Evolutionary conservation across 1,284 basidiomycete species (phyloP).

Genomic region (Melampsora larici-populina): DNA sequence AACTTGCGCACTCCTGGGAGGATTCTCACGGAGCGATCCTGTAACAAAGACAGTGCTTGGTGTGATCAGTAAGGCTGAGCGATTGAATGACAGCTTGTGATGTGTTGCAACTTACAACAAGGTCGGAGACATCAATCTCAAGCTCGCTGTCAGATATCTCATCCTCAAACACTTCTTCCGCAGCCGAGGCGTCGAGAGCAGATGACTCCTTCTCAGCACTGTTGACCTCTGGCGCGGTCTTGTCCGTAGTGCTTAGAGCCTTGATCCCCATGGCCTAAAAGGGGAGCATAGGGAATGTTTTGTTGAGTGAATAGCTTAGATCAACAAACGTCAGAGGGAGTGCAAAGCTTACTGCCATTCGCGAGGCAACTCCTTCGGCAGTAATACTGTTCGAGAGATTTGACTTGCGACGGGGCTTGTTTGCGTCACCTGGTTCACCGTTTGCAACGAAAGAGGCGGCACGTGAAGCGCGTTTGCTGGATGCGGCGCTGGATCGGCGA

Average conservation of each 20-base stretch:
- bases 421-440: slow-evolving; percentile 18
- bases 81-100: not conserved
- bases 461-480: slow-evolving; percentile 28
- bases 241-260: too few relatives aligned
- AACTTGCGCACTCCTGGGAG: slow-evolving; percentile 69
- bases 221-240: too few relatives aligned
- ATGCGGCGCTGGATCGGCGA: slow-evolving; percentile 45
- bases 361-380: slow-evolving; percentile 45
- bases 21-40: slow-evolving; percentile 60
- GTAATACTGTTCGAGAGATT: slow-evolving; percentile 44
- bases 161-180: slow-evolving; percentile 59
- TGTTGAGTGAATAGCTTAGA: too few relatives aligned
- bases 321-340: too few relatives aligned
- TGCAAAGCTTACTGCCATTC: slow-evolving; percentile 23
- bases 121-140: slow-evolving; percentile 46
- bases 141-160: slow-evolving; percentile 54
- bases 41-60: not conserved
- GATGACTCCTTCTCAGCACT: too few relatives aligned
- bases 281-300: too few relatives aligned
- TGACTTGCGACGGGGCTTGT: slow-evolving; percentile 41
- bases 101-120: slow-evolving; percentile 59
- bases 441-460: slow-evolving; percentile 22
- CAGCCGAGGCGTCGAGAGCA: slow-evolving; percentile 47
- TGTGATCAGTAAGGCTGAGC: not conserved
- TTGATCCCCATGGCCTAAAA: too few relatives aligned